phyloP scores from a whole-genome alignment of 768 basidiomycete species.

The Tylopilus felleus region DNA sequence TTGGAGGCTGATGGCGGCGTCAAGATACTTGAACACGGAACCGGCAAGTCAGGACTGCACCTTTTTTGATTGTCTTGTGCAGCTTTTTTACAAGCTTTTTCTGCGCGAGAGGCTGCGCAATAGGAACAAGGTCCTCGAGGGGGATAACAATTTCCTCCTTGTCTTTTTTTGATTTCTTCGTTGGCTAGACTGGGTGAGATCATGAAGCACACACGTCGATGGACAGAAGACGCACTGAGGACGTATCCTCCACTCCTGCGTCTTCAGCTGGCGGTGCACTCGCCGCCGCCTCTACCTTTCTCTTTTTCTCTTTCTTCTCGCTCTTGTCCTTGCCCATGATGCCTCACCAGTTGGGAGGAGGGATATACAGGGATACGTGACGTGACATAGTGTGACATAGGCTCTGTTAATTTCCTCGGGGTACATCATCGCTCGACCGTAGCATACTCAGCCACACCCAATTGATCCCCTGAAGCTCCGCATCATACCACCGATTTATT shows the following conservation, averaged over 20 bases:
- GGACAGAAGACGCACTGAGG: slow-evolving; percentile 27
- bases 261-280: slow-evolving; percentile 35
- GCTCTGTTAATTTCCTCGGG: slow-evolving; percentile 32
- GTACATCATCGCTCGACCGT: slow-evolving; percentile 34
- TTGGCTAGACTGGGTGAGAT: slow-evolving; percentile 25
- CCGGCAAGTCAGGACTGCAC: slow-evolving; percentile 33
- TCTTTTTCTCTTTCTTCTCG: slow-evolving; percentile 74
- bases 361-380: slow-evolving; percentile 9
- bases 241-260: slow-evolving; percentile 44
- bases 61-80: slow-evolving; percentile 93
- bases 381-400: slow-evolving; percentile 20
- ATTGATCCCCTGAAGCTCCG: slow-evolving; percentile 65
- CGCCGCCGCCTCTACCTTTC: slow-evolving; percentile 40
- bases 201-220: slow-evolving; percentile 29
- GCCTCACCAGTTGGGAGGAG: background rate
- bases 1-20: slow-evolving; percentile 67
- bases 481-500: slow-evolving; percentile 89
- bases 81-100: slow-evolving; percentile 93
- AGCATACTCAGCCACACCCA: slow-evolving; percentile 70
- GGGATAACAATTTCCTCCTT: slow-evolving; percentile 62
- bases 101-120: slow-evolving; percentile 90
- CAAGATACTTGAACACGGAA: background rate
- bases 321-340: slow-evolving; percentile 78
- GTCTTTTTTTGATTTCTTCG: slow-evolving; percentile 64
- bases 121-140: slow-evolving; percentile 83